phyloP scores from a whole-genome alignment of 805 yeast species.

The Candida railenensis region DNA sequence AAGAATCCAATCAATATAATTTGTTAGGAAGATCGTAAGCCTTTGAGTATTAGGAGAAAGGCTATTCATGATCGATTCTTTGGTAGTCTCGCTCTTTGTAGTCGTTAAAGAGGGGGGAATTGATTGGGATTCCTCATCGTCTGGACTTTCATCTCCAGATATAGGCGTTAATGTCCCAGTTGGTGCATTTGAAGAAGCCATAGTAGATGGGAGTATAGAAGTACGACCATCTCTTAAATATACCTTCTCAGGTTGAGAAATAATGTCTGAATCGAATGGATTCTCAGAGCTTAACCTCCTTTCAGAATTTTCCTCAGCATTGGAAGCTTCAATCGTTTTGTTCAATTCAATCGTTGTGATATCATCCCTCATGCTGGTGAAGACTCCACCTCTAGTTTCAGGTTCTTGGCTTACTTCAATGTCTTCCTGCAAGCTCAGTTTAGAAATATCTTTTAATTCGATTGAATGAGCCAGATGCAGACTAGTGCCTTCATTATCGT shows the following conservation, averaged over 20 bases:
- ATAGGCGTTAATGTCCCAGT: not conserved
- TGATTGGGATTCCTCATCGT: not conserved
- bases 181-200: not conserved
- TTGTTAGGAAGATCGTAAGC: conserved; percentile 36
- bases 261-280: conserved; percentile 10
- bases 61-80: not conserved
- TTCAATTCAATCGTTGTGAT: conserved; percentile 36
- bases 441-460: conserved; percentile 16
- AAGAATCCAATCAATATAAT: conserved; percentile 56
- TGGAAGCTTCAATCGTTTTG: not conserved
- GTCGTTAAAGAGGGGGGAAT: not conserved
- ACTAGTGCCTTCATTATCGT: not conserved
- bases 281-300: conserved; percentile 9
- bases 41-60: conserved; percentile 14
- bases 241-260: not conserved
- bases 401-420: not conserved
- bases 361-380: conserved; percentile 30
- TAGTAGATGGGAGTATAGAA: not conserved
- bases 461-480: conserved; percentile 9
- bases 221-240: conserved; percentile 1
- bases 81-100: not conserved
- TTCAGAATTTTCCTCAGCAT: not conserved
- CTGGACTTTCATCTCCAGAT: not conserved
- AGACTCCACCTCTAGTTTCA: conserved; percentile 11
- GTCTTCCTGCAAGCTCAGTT: conserved; percentile 3